A percentile compares a stretch with the other conserved stretches of the same genome.
These are phyloP conservation scores for Mycena amicta DNA, from an alignment of 768 basidiomycete species.

Conservation along the genomic window DNA sequence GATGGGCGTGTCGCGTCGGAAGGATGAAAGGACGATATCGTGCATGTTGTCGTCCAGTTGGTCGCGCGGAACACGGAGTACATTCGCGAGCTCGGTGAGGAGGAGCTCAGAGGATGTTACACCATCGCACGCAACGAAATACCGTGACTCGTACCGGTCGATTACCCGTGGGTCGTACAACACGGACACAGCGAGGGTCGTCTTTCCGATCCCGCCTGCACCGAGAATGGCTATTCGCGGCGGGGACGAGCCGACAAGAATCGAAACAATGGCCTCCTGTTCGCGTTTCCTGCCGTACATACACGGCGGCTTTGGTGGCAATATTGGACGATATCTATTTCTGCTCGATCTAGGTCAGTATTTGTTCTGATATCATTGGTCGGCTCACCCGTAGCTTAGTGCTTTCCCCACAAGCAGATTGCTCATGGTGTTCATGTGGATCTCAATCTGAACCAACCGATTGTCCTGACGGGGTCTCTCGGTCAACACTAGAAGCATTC, in stretches of 20 bases:
- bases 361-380: neutral
- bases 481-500: neutral
- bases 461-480: conserved; percentile 12
- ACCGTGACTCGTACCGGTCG: conserved; percentile 17
- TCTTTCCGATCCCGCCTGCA: conserved; percentile 20
- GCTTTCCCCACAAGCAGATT: conserved; percentile 10
- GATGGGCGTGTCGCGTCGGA: conserved; percentile 5
- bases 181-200: conserved; percentile 15
- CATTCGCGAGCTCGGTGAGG: conserved; percentile 23
- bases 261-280: conserved; percentile 10
- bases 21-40: conserved; percentile 16
- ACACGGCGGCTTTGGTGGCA: conserved; percentile 18
- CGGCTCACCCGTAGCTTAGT: conserved; percentile 7
- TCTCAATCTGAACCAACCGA: conserved; percentile 17
- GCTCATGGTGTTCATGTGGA: conserved; percentile 23
- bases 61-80: conserved; percentile 19
- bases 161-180: conserved; percentile 12
- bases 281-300: conserved; percentile 22
- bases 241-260: conserved; percentile 5
- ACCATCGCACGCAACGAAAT: conserved; percentile 23
- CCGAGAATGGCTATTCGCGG: conserved; percentile 20
- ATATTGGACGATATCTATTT: conserved; percentile 5
- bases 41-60: conserved; percentile 24
- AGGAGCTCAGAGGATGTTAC: conserved; percentile 23
- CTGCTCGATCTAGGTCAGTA: conserved; percentile 8